A percentile compares a stretch with the other conserved stretches of the same genome.
Conservation (phyloP, 768 basidiomycete species). For the Auriscalpium vulgare region DNA sequence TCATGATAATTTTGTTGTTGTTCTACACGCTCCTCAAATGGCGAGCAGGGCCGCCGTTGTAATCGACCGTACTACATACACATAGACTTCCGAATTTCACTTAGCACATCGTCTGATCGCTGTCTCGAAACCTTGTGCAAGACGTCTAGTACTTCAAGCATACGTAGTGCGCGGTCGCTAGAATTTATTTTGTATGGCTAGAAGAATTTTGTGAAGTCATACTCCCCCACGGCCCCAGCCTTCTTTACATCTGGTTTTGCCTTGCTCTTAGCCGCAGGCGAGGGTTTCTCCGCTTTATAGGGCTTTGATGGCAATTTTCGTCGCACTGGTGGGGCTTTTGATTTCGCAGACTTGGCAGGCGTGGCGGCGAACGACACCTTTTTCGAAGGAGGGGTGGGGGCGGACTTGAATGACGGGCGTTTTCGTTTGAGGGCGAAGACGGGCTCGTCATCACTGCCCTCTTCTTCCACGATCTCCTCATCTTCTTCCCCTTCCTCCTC, state of each 20-base stretch:
- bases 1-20: too few relatives aligned
- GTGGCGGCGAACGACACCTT: conserved; percentile 23
- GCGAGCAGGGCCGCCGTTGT: too few relatives aligned
- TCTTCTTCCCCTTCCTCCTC: conserved; percentile 30
- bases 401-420: conserved; percentile 10
- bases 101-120: too few relatives aligned
- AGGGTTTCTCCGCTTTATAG: conserved; percentile 2
- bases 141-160: too few relatives aligned
- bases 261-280: conserved; percentile 3
- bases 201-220: conserved; percentile 58
- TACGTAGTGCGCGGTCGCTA: background rate
- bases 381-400: conserved; percentile 21
- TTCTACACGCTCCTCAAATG: too few relatives aligned
- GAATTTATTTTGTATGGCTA: conserved; percentile 25
- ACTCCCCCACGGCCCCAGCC: conserved; percentile 27
- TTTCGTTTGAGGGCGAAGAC: conserved; percentile 27
- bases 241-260: conserved; percentile 16
- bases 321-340: background rate
- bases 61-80: too few relatives aligned
- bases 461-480: conserved; percentile 31
- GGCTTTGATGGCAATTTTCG: background rate
- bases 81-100: too few relatives aligned
- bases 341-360: background rate
- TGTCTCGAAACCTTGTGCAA: too few relatives aligned
- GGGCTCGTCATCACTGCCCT: conserved; percentile 31